Evolutionary conservation across 139 green algal species (phyloP), one percentile per base, ranked within the genome.

Genomic region (Coelastrella sp.): DNA sequence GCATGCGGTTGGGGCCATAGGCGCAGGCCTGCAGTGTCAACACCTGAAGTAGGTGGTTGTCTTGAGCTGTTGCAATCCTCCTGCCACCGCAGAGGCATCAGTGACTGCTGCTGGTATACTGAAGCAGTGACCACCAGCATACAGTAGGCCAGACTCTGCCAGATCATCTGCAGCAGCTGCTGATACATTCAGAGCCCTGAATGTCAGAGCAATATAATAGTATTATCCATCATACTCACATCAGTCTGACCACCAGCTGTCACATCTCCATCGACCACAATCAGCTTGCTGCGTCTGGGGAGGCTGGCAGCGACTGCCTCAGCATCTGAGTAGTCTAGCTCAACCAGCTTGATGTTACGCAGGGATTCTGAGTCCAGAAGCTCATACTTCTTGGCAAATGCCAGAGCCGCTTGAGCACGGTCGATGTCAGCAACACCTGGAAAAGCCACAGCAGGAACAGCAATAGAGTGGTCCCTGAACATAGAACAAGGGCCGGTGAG

Each of bases 301-400:
- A 90, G 8, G 20, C 32, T 75, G 47, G 20, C 71, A n/a, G 74
- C 74, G 4, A 90, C 5, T 0, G 20, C 74, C 10, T 75, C 73
- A 19, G 2, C 56, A 74, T 90, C 85, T 10, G 73, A 56, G 57
- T 61, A 83, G 74, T 90, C 85, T 11, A 90, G 58, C 73, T 90
- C 85, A 66, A 84, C 58, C 58, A 90, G 85, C 85, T 74, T 73
- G 58, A 90, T 83, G 74, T 84, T 84, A 4, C 73, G 19, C 3
- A 75, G 58, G 0, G 85, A 68, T 5, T 83, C 74, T 13, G 17
- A 19, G 3, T 58, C 22, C 74, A 90, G 73, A n/a, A 90, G 74
- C 85, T 90, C 85, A 22, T 90, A 90, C 56, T 60, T 73, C 74
- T 90, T 90, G 59, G 85, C 85, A 64, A 90, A 90, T 5, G 32